These are phyloP conservation scores for Candida jianshihensis DNA, from an alignment of 805 yeast species.

Conservation along the genomic window DNA sequence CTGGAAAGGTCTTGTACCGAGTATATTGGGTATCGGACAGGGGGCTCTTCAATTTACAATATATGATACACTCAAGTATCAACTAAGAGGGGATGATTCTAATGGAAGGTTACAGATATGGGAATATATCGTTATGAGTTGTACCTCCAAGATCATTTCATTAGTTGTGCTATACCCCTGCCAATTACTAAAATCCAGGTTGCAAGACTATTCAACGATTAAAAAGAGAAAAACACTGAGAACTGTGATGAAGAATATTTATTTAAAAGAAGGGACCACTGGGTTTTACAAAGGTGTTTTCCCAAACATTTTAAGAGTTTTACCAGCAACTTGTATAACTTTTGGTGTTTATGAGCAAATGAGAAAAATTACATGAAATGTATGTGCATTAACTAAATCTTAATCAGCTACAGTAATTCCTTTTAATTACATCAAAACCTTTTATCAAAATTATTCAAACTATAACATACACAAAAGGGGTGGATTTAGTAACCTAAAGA, in stretches of 20 bases:
- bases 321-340: slow-evolving; percentile 91
- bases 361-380: slow-evolving; percentile 18
- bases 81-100: slow-evolving; percentile 17
- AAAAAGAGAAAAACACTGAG: slow-evolving; percentile 20
- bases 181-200: slow-evolving; percentile 71
- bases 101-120: slow-evolving; percentile 32
- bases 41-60: slow-evolving; percentile 84
- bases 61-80: slow-evolving; percentile 68
- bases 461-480: slow-evolving; percentile 4
- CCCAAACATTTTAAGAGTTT: slow-evolving; percentile 72
- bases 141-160: slow-evolving; percentile 60
- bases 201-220: slow-evolving; percentile 46
- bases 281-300: slow-evolving; percentile 83
- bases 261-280: slow-evolving; percentile 42
- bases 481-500: slow-evolving; percentile 87
- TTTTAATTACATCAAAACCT: slow-evolving; percentile 2
- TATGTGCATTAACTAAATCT: too few species aligned
- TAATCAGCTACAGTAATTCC: too few species aligned
- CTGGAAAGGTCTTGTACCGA: slow-evolving; percentile 70
- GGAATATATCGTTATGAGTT: slow-evolving; percentile 62
- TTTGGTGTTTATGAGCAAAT: slow-evolving; percentile 76
- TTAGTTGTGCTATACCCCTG: slow-evolving; percentile 71
- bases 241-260: slow-evolving; percentile 33
- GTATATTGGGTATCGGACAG: slow-evolving; percentile 78
- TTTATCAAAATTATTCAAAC: slow-evolving; percentile 2